Evolutionary conservation across 1,284 basidiomycete genomes (phyloP).

Genomic region (Puccinia horiana): DNA sequence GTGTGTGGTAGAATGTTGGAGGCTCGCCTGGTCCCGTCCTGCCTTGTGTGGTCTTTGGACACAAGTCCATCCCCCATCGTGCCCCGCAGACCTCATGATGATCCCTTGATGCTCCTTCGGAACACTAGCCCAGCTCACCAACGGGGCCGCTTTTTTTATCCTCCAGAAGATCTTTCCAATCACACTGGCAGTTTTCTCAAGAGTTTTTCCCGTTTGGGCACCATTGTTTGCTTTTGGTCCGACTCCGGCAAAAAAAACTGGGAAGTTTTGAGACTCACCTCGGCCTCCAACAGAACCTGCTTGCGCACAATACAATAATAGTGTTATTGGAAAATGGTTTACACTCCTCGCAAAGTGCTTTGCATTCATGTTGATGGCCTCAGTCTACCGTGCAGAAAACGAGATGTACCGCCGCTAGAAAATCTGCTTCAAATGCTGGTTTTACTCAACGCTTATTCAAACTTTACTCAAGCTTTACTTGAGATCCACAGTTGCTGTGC

Average conservation of each 20-base stretch:
- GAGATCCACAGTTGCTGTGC: too few relatives aligned
- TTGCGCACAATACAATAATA: not conserved
- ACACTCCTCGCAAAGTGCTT: not conserved
- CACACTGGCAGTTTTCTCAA: not conserved
- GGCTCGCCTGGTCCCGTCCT: not conserved
- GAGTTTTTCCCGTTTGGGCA: not conserved
- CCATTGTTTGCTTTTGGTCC: not conserved
- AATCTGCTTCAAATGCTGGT: too few relatives aligned
- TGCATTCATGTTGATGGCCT: constrained; percentile 11
- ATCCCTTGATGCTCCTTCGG: not conserved
- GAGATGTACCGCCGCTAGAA: too few relatives aligned
- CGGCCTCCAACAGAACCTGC: not conserved
- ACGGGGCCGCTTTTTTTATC: not conserved
- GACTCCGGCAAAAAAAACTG: not conserved
- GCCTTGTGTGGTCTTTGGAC: not conserved
- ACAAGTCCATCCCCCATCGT: not conserved
- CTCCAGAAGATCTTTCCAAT: not conserved
- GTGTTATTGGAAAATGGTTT: not conserved
- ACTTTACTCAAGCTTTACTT: too few relatives aligned
- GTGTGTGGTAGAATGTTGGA: not conserved
- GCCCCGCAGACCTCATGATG: not conserved
- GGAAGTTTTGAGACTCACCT: not conserved
- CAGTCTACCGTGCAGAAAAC: not conserved
- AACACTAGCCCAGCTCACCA: not conserved
- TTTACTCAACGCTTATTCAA: too few relatives aligned